Conservation (phyloP, 148 eudicot genomes). For the Agrostemma githago region DNA sequence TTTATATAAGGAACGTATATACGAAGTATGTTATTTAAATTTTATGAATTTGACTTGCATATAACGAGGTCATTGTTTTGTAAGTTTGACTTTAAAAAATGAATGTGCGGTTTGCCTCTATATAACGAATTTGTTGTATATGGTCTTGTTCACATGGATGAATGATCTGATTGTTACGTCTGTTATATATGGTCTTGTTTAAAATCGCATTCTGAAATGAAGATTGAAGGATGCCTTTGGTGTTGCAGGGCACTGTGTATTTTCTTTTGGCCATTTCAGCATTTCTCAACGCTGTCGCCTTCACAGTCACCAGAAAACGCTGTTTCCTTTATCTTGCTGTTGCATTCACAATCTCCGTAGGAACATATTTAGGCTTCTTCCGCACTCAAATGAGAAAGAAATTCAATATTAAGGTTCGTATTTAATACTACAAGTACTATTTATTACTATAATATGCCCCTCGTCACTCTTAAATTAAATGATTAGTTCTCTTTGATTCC, state of each 20-base stretch:
- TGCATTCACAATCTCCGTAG: conserved; percentile 53
- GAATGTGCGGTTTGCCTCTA: neutral
- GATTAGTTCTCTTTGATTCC: too few relatives aligned
- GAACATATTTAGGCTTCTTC: conserved; percentile 59
- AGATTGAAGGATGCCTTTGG: neutral
- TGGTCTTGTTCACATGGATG: neutral
- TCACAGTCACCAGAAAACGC: conserved; percentile 42
- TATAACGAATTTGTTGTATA: neutral
- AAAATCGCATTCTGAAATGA: conserved; percentile 16
- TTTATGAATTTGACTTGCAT: too few relatives aligned
- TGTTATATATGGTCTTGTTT: neutral
- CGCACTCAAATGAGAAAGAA: conserved; percentile 69
- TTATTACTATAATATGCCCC: too few relatives aligned
- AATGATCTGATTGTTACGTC: neutral
- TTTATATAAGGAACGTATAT: too few relatives aligned
- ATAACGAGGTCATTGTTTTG: too few relatives aligned
- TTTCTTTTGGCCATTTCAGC: conserved; percentile 47
- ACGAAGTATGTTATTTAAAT: too few relatives aligned
- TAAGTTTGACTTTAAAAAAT: too few relatives aligned
- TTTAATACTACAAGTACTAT: neutral
- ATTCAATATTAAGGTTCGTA: conserved; percentile 75
- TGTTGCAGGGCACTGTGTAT: conserved; percentile 61
- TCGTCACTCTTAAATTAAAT: too few relatives aligned
- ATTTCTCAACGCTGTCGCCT: conserved; percentile 48
- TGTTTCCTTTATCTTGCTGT: conserved; percentile 60